Conservation (phyloP, 352 stramenopile genomes). For the Chrysophaeum taylorii region DNA sequence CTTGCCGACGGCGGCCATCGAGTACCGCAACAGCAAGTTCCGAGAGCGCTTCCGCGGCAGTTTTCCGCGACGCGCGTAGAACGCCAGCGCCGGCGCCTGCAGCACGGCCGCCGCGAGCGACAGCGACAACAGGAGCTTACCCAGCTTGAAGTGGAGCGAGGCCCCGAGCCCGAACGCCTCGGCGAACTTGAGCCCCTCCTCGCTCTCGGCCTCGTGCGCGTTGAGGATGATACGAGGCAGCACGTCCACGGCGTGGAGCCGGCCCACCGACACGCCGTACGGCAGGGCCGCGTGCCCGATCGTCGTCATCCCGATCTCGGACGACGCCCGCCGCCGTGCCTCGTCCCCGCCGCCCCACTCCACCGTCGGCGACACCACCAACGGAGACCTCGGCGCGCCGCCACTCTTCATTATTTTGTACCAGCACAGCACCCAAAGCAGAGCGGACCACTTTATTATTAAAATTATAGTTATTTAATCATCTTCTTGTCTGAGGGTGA, state of each 20-base stretch:
- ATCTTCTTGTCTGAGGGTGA: too few relatives aligned
- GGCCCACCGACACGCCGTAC: neutral
- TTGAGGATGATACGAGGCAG: neutral
- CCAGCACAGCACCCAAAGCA: too few relatives aligned
- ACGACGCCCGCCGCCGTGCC: too few relatives aligned
- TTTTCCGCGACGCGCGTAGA: neutral
- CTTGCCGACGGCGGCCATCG: neutral
- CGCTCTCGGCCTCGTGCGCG: neutral
- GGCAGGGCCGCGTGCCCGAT: neutral
- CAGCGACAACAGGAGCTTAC: conserved; percentile 12
- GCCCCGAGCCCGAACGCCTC: conserved; percentile 10
- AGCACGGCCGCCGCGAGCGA: neutral
- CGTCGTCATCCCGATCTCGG: too few relatives aligned
- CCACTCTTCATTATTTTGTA: too few relatives aligned
- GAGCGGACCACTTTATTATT: too few relatives aligned
- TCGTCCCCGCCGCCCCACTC: too few relatives aligned
- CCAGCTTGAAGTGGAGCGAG: conserved; percentile 18
- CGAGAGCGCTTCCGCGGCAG: neutral
- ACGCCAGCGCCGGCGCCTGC: neutral
- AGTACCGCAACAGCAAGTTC: neutral
- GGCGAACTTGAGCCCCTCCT: conserved; percentile 10
- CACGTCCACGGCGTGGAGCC: conserved; percentile 1
- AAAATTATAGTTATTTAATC: too few relatives aligned
- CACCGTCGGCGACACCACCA: too few relatives aligned
- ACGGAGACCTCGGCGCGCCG: too few relatives aligned